Conservation (phyloP, 2,329 filamentous ascomycete species). For the Neopestalotiopsis rosae region DNA sequence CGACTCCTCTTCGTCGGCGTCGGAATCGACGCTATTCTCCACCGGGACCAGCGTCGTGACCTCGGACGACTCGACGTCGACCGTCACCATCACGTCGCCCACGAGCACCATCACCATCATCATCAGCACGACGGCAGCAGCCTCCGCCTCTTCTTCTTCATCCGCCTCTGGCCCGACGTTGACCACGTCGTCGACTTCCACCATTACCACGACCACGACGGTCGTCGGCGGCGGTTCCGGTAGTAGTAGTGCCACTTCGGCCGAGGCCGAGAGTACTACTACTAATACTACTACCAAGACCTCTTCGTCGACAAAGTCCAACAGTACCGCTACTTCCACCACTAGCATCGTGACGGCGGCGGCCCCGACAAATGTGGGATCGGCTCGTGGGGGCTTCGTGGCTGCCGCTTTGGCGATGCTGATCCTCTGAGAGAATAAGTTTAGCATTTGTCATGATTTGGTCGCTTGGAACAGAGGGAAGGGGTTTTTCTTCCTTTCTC, state of each 20-base stretch:
- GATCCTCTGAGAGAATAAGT: neutral
- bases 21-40: neutral
- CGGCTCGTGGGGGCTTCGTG: neutral
- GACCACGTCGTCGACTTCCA: neutral
- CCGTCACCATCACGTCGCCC: neutral
- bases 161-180: neutral
- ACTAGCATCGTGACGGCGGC: conserved; percentile 5
- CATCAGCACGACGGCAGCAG: neutral
- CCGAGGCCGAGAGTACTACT: neutral
- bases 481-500: too few relatives aligned
- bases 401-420: neutral
- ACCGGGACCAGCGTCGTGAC: neutral
- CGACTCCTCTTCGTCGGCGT: neutral
- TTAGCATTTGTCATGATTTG: too few relatives aligned
- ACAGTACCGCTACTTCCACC: neutral
- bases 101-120: neutral
- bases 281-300: neutral
- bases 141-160: too few relatives aligned
- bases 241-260: neutral
- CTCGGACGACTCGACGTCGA: neutral
- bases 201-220: neutral
- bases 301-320: neutral
- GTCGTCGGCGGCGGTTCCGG: neutral
- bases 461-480: neutral
- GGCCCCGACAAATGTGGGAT: neutral